Conservation (phyloP, 1,139 yeast genomes). For the Yamadazyma aaseri region DNA sequence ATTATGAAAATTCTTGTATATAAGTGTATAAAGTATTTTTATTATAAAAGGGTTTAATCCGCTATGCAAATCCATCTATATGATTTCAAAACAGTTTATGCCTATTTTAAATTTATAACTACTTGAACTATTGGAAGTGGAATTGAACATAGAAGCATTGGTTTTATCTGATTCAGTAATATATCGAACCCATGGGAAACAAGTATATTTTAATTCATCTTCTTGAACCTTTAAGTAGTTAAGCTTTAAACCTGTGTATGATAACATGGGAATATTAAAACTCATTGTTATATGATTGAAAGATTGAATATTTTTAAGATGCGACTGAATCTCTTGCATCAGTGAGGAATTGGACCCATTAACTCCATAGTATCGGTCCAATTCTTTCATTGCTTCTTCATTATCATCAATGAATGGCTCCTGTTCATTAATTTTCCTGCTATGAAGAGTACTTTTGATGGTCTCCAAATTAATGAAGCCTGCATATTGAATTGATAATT, state of each 20-base stretch:
- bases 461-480: slow-evolving; percentile 8
- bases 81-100: slow-evolving; percentile 18
- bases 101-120: slow-evolving; percentile 34
- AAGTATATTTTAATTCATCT: slow-evolving; percentile 41
- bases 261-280: slow-evolving; percentile 42
- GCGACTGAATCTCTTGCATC: slow-evolving; percentile 18
- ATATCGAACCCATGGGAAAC: slow-evolving; percentile 50
- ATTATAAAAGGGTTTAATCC: no score
- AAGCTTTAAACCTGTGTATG: slow-evolving; percentile 43
- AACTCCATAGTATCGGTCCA: slow-evolving; percentile 45
- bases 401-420: slow-evolving; percentile 9
- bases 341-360: slow-evolving; percentile 34
- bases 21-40: no score
- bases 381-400: slow-evolving; percentile 24
- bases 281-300: slow-evolving; percentile 30
- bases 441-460: slow-evolving; percentile 11
- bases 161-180: slow-evolving; percentile 26
- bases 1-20: no score
- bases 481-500: slow-evolving; percentile 23
- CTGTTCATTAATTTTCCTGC: slow-evolving; percentile 1
- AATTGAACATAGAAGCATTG: slow-evolving; percentile 3
- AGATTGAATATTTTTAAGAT: slow-evolving; percentile 11
- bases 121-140: slow-evolving; percentile 13
- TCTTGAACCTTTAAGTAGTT: slow-evolving; percentile 40
- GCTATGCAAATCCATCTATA: no score